Conservation (phyloP, 2,329 filamentous ascomycete species). For the Cladophialophora yegresii region DNA sequence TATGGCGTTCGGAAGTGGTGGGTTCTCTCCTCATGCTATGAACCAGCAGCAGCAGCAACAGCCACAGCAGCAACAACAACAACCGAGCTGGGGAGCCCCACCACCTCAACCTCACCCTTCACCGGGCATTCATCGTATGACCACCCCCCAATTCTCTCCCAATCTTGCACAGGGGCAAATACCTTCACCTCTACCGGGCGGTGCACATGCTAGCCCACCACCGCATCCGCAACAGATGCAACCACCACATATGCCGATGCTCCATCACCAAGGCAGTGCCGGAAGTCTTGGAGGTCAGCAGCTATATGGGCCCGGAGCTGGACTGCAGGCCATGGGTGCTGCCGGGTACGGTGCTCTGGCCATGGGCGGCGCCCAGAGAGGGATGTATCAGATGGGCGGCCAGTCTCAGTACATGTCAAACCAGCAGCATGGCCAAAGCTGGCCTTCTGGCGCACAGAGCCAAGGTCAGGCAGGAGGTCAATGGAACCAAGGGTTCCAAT, state of each 20-base stretch:
- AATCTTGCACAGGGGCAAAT: conserved; percentile 34
- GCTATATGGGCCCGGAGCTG: conserved; percentile 35
- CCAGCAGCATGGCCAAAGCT: conserved; percentile 34
- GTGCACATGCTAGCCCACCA: conserved; percentile 30
- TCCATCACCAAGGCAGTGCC: conserved; percentile 33
- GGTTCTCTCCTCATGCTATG: conserved; percentile 45
- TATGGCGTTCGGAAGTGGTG: conserved; percentile 62
- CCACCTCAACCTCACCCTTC: conserved; percentile 65
- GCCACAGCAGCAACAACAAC: conserved; percentile 47
- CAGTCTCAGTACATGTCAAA: conserved; percentile 35
- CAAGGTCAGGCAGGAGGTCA: conserved; percentile 27
- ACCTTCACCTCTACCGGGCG: conserved; percentile 34
- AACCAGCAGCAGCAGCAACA: conserved; percentile 59
- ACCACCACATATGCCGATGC: conserved; percentile 36
- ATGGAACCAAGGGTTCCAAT: conserved; percentile 34
- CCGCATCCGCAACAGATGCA: conserved; percentile 37
- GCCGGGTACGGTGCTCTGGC: conserved; percentile 30
- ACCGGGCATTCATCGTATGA: conserved; percentile 48
- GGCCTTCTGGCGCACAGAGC: conserved; percentile 29
- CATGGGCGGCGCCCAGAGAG: conserved; percentile 27
- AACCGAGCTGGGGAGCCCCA: conserved; percentile 68
- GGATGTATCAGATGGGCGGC: conserved; percentile 32
- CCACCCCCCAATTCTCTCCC: conserved; percentile 37
- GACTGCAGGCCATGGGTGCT: conserved; percentile 36
- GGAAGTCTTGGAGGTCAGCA: conserved; percentile 31